Conservation (phyloP, 2,329 filamentous ascomycete genomes). For the Rasamsonia emersonii region DNA sequence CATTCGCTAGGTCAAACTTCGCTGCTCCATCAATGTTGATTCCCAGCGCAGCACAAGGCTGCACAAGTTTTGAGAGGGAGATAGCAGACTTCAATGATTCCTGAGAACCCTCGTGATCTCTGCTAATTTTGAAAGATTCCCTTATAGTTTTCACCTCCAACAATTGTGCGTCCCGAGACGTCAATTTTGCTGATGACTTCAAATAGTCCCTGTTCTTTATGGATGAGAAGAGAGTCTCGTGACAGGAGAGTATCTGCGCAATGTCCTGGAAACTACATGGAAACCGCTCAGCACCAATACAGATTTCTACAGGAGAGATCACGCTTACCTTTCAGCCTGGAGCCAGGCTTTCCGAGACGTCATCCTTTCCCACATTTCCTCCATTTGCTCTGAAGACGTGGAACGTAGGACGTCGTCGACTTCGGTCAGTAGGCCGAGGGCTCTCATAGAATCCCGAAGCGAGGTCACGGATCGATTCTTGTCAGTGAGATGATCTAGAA, state of each 20-base stretch:
- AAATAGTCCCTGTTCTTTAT: slow-evolving; percentile 63
- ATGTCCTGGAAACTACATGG: slow-evolving; percentile 51
- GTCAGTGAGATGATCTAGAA: slow-evolving; percentile 32
- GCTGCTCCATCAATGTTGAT: slow-evolving; percentile 69
- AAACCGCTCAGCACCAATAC: background rate
- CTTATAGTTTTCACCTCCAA: slow-evolving; percentile 72
- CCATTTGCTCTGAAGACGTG: slow-evolving; percentile 50
- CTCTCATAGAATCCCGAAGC: slow-evolving; percentile 52
- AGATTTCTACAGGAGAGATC: background rate
- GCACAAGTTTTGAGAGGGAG: slow-evolving; percentile 68
- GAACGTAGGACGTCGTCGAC: slow-evolving; percentile 67
- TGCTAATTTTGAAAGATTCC: slow-evolving; percentile 63
- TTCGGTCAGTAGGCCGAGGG: slow-evolving; percentile 68
- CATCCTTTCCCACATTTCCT: slow-evolving; percentile 55
- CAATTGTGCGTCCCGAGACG: slow-evolving; percentile 55
- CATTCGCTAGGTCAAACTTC: slow-evolving; percentile 74
- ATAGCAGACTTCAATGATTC: slow-evolving; percentile 82
- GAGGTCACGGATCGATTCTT: slow-evolving; percentile 29
- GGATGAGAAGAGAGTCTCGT: slow-evolving; percentile 73
- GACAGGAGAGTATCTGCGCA: slow-evolving; percentile 69
- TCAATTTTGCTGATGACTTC: slow-evolving; percentile 52
- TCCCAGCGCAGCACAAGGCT: slow-evolving; percentile 59
- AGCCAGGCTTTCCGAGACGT: slow-evolving; percentile 66
- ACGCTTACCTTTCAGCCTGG: slow-evolving; percentile 60
- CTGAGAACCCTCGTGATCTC: slow-evolving; percentile 72